These are phyloP conservation scores for Berberis vulgaris DNA, from an alignment of 164 flowering plant species.

Conservation along the genomic window DNA sequence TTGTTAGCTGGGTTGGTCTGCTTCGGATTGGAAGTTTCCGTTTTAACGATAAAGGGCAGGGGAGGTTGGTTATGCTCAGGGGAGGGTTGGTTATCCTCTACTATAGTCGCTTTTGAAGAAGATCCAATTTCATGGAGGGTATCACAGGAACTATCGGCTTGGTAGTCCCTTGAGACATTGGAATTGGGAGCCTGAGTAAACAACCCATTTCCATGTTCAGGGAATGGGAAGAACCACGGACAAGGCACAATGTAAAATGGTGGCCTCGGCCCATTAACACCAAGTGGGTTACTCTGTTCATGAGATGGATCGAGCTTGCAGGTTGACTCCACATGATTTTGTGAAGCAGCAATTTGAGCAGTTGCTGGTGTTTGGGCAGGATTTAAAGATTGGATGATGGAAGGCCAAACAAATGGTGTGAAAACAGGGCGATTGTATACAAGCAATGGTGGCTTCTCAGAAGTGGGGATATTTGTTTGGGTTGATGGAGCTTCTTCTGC, in stretches of 20 bases:
- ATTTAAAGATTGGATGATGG: constrained; percentile 27
- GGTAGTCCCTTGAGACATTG: constrained; percentile 5
- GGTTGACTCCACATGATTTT: constrained; percentile 7
- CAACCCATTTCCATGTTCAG: constrained; percentile 17
- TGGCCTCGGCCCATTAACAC: constrained; percentile 16
- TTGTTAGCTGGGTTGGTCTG: constrained; percentile 21
- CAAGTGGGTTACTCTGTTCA: constrained; percentile 17
- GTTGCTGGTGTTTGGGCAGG: constrained; percentile 14
- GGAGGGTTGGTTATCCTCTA: not conserved
- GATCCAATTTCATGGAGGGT: constrained; percentile 14
- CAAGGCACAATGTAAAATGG: constrained; percentile 44
- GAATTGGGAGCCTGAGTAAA: constrained; percentile 15
- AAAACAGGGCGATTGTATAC: constrained; percentile 25
- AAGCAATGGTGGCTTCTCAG: constrained; percentile 23
- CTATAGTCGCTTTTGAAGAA: constrained; percentile 15
- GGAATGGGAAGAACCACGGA: constrained; percentile 53
- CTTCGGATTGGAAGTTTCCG: constrained; percentile 12
- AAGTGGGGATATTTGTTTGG: constrained; percentile 15
- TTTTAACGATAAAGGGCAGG: constrained; percentile 11
- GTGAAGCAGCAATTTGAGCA: constrained; percentile 17
- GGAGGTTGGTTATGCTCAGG: constrained; percentile 7
- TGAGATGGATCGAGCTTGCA: constrained; percentile 14
- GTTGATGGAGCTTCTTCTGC: constrained; percentile 21
- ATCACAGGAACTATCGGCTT: constrained; percentile 14
- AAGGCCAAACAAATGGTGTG: constrained; percentile 41